These are phyloP conservation scores for Pseudisothecium myosuroides DNA, from an alignment of 225 moss, liverwort and hornwort species.

Conservation along the genomic window DNA sequence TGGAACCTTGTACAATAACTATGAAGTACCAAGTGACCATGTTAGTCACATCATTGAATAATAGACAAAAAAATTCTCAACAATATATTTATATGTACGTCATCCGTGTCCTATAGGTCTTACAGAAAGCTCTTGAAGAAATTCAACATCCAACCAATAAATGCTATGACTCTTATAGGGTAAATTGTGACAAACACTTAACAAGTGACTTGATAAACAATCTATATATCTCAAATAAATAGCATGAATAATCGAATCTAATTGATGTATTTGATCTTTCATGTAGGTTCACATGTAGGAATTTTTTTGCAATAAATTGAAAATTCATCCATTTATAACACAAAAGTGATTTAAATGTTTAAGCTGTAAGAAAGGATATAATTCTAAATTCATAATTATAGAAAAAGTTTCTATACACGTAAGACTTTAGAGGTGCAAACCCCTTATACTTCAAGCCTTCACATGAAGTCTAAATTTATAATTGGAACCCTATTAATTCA, in stretches of 20 bases:
- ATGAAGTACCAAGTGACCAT: background rate
- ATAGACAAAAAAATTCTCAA: too few relatives aligned
- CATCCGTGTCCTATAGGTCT: fast-evolving
- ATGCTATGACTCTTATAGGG: background rate
- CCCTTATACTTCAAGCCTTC: background rate
- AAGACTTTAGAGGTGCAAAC: background rate
- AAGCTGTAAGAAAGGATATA: background rate
- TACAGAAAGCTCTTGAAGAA: background rate
- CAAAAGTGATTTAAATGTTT: background rate
- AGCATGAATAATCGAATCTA: background rate
- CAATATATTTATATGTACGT: background rate
- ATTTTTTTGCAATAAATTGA: fast-evolving
- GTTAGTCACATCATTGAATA: background rate
- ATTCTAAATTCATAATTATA: background rate
- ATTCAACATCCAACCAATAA: background rate
- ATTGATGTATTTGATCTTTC: too few relatives aligned
- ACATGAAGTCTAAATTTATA: too few relatives aligned
- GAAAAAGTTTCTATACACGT: background rate
- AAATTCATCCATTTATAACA: background rate
- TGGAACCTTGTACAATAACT: background rate
- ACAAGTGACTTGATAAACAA: background rate
- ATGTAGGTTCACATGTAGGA: fast-evolving
- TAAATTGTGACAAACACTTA: background rate
- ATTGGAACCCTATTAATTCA: background rate
- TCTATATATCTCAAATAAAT: fast-evolving